Evolutionary conservation across 164 flowering plant species (phyloP), one percentile per base, ranked within the genome.

Genomic region (Stephania cephalantha): DNA sequence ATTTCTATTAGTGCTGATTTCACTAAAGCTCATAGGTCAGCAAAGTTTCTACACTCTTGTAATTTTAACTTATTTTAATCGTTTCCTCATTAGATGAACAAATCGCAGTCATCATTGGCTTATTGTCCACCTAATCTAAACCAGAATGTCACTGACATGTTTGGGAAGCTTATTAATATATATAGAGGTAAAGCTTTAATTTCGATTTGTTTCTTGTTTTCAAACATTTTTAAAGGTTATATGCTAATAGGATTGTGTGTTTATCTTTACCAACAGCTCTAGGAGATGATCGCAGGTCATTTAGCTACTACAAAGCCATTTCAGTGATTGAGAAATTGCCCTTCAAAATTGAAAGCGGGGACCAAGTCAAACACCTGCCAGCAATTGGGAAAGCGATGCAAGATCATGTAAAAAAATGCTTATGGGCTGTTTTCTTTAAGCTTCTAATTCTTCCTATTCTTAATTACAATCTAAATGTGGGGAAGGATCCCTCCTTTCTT

Each of bases 221-320:
- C 31, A 20, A 46, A 3, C n/a, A 25, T 73, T 22, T 35, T 55
- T 61, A 18, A 67, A 7, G 25, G 70, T 68, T 35, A 9, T 72
- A 42, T 68, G 52, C 46, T 67, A 50, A 55, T 78, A 22, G 66
- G 58, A 17, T 70, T 6, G 73, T 78, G 58, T 81, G 63, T 44
- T 64, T 64, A 13, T 70, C 76, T 67, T 22, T 71, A 11, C 18
- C 66, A 75, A 81, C 76, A 94, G 97, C 99, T 2, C 79, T 95
- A 82, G 99, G 99, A 77, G 99, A 95, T 77, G 99, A 95, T 46
- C 78, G 97, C 76, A 88, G 99, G 79, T 95, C 99, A 50, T 95
- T 93, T 83, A 95, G 99, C 91, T 95, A 95, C 79, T 75, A 91
- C 84, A 95, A 93, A 81, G 94, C 95, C 72, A 89, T 95, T 72